Percentiles rank a stretch among this genome's conserved stretches.
Evolutionary conservation across 805 yeast genomes (phyloP).

Genomic region (Lachancea cidri): DNA sequence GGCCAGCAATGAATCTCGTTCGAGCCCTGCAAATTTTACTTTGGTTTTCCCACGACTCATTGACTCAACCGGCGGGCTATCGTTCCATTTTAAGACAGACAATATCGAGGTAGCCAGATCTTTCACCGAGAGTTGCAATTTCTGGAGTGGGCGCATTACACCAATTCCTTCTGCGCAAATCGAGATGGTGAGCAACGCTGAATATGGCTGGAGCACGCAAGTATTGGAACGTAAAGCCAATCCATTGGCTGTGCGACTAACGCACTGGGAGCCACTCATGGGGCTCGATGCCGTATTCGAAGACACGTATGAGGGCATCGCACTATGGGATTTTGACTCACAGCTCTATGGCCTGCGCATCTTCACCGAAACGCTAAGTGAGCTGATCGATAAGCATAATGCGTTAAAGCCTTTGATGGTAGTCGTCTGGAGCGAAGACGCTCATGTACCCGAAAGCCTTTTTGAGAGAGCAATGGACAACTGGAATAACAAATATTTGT

Average conservation of each 20-base stretch:
- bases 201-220: slow-evolving; percentile 67
- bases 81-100: slow-evolving; percentile 59
- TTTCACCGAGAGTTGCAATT: slow-evolving; percentile 73
- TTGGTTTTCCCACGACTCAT: slow-evolving; percentile 20
- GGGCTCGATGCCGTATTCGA: slow-evolving; percentile 23
- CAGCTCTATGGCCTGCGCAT: slow-evolving; percentile 38
- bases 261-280: slow-evolving; percentile 22
- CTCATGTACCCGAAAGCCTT: background rate
- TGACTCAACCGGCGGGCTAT: slow-evolving; percentile 25
- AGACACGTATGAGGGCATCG: slow-evolving; percentile 8
- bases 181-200: slow-evolving; percentile 64
- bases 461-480: slow-evolving; percentile 36
- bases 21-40: slow-evolving; percentile 19
- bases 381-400: slow-evolving; percentile 41
- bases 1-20: slow-evolving; percentile 9
- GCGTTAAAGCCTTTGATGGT: slow-evolving; percentile 35
- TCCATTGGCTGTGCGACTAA: slow-evolving; percentile 1
- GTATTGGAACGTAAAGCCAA: slow-evolving; percentile 6
- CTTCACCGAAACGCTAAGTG: slow-evolving; percentile 38
- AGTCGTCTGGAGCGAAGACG: slow-evolving; percentile 30
- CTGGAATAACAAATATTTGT: slow-evolving; percentile 39
- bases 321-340: slow-evolving; percentile 23
- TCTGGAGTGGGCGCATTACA: slow-evolving; percentile 85
- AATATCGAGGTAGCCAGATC: slow-evolving; percentile 62
- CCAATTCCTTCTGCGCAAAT: slow-evolving; percentile 69